Conservation (phyloP, 306 rosid species). For the Begonia peltatifolia region DNA sequence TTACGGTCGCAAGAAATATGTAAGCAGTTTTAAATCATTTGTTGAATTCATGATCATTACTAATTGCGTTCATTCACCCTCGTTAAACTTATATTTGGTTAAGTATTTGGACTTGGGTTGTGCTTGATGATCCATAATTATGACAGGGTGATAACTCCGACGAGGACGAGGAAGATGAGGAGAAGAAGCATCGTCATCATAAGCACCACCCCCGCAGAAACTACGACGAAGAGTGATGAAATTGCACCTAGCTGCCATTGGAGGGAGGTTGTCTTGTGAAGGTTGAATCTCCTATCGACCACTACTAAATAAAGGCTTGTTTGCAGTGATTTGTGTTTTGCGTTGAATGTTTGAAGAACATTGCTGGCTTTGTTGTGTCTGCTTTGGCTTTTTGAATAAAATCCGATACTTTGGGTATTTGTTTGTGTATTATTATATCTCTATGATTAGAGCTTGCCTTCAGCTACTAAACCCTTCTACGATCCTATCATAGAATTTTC, state of each 20-base stretch:
- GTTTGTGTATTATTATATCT: too few relatives aligned
- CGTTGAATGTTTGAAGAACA: too few relatives aligned
- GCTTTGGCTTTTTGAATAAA: too few relatives aligned
- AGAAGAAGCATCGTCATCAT: constrained; percentile 32
- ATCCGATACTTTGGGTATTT: too few relatives aligned
- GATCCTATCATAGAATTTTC: too few relatives aligned
- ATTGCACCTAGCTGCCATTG: background rate
- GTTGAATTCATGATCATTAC: background rate
- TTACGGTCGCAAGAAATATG: constrained; percentile 67
- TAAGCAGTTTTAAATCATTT: constrained; percentile 20
- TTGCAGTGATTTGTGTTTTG: too few relatives aligned
- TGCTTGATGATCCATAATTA: background rate
- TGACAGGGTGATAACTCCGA: constrained; percentile 45
- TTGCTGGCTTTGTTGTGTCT: too few relatives aligned
- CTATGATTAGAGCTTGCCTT: too few relatives aligned
- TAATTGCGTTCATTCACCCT: too few relatives aligned
- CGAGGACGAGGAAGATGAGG: constrained; percentile 26
- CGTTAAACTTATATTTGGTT: background rate
- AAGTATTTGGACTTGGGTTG: background rate
- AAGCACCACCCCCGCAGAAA: constrained; percentile 52
- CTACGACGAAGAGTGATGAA: constrained; percentile 54
- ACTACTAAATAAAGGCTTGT: constrained; percentile 6
- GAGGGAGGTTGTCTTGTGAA: too few relatives aligned
- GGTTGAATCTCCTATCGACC: background rate
- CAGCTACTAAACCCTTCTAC: too few relatives aligned